Conservation (phyloP, 192 early-diverging fungal species). For the Chytriomyces sp. region DNA sequence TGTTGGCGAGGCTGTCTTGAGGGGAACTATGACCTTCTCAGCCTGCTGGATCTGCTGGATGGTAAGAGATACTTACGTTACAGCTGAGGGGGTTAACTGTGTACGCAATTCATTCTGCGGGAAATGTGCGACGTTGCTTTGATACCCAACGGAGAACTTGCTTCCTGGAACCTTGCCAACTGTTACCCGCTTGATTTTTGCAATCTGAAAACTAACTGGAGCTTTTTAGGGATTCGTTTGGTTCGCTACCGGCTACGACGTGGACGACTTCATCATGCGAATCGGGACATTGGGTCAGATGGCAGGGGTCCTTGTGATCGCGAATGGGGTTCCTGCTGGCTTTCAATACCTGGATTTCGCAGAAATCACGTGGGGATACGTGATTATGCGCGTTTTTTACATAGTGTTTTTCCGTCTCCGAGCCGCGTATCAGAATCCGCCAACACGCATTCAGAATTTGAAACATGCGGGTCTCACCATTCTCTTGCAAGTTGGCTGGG, state of each 20-base stretch:
- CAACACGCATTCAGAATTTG: neutral
- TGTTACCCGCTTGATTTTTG: no score
- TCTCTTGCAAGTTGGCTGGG: slow-evolving; percentile 10
- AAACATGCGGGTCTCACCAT: slow-evolving; percentile 9
- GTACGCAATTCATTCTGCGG: neutral
- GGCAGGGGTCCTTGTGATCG: slow-evolving; percentile 20
- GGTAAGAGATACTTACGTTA: no score
- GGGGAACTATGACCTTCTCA: neutral
- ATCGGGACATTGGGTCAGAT: slow-evolving; percentile 21
- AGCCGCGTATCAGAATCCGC: neutral
- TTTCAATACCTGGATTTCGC: slow-evolving; percentile 3
- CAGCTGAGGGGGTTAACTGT: no score
- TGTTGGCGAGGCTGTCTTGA: neutral
- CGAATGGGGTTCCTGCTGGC: neutral
- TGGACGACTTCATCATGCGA: slow-evolving; percentile 5
- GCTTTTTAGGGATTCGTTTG: slow-evolving; percentile 8
- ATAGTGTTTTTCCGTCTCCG: slow-evolving; percentile 1
- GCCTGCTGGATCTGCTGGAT: neutral
- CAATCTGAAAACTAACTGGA: no score
- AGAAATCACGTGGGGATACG: neutral
- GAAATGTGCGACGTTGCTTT: neutral
- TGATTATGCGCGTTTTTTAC: slow-evolving; percentile 19
- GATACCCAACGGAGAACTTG: neutral
- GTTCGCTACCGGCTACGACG: slow-evolving; percentile 9
- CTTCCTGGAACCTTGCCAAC: no score